Evolutionary conservation across 2,329 filamentous ascomycete genomes (phyloP).

Genomic region (Aspergillus piperis): DNA sequence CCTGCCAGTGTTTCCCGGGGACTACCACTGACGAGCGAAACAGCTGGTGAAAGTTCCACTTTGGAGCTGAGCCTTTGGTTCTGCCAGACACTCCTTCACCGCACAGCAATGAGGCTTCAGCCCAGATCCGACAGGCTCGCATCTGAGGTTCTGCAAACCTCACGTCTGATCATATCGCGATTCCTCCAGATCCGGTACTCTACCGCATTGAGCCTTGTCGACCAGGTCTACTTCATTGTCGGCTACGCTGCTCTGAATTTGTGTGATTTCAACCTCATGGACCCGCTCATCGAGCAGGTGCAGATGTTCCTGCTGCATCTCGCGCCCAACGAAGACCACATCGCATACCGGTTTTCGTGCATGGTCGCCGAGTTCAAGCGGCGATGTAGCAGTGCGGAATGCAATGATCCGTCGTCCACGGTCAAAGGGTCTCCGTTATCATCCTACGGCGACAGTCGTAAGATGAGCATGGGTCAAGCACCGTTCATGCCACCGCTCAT

Average conservation of each 20-base stretch:
- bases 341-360: slow-evolving; percentile 36
- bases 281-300: slow-evolving; percentile 36
- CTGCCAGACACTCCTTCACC: slow-evolving; percentile 38
- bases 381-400: slow-evolving; percentile 29
- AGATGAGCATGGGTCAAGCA: slow-evolving; percentile 26
- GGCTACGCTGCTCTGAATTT: slow-evolving; percentile 39
- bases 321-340: slow-evolving; percentile 35
- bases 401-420: slow-evolving; percentile 21
- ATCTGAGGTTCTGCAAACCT: slow-evolving; percentile 31
- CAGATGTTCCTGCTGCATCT: slow-evolving; percentile 37
- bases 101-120: slow-evolving; percentile 31
- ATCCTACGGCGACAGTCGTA: slow-evolving; percentile 22
- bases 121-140: slow-evolving; percentile 28
- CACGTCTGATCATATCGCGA: slow-evolving; percentile 33
- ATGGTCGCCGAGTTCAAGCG: slow-evolving; percentile 35
- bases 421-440: slow-evolving; percentile 17
- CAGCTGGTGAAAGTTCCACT: slow-evolving; percentile 33
- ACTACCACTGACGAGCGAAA: slow-evolving; percentile 2
- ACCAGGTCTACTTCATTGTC: slow-evolving; percentile 37
- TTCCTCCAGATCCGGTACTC: slow-evolving; percentile 33
- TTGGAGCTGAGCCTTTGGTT: slow-evolving; percentile 39
- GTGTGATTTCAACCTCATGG: slow-evolving; percentile 36
- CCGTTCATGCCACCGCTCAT: slow-evolving; percentile 26
- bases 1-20: not conserved
- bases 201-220: slow-evolving; percentile 29